These are phyloP conservation scores for Epichloe amarillans DNA, from an alignment of 2,329 filamentous ascomycete genomes.

Conservation along the genomic window DNA sequence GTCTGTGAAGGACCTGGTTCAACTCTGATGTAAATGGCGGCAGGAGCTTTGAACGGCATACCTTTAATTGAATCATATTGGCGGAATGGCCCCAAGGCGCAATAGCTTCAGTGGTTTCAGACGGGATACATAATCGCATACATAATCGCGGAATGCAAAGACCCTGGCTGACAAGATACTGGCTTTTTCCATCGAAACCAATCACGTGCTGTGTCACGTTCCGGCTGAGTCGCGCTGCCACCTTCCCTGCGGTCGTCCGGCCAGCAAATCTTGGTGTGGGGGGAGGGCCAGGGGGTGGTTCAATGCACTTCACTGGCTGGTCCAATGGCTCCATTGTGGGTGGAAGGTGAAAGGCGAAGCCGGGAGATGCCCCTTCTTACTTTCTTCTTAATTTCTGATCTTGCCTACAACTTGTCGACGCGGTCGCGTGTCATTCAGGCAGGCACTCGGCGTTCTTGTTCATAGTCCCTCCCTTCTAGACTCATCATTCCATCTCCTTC, in stretches of 20 bases:
- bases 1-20: constrained; percentile 41
- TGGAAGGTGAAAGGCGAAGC: background rate
- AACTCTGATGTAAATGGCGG: background rate
- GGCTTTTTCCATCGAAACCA: background rate
- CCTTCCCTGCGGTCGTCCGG: constrained; percentile 15
- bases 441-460: background rate
- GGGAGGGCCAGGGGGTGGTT: constrained; percentile 11
- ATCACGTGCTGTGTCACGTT: constrained; percentile 4
- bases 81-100: constrained; percentile 2
- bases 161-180: background rate
- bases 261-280: constrained; percentile 10
- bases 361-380: constrained; percentile 1
- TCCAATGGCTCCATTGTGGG: background rate
- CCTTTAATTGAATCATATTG: constrained; percentile 90
- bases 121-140: background rate
- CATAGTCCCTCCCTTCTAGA: background rate
- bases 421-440: background rate
- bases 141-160: background rate
- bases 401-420: constrained; percentile 1
- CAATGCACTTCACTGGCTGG: background rate
- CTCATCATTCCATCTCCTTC: background rate
- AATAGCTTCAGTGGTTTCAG: constrained; percentile 5
- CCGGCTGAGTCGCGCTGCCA: background rate
- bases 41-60: constrained; percentile 14
- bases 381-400: constrained; percentile 1